Evolutionary conservation across 2,329 filamentous ascomycete species (phyloP).

Genomic region (Xylariaceae sp.): DNA sequence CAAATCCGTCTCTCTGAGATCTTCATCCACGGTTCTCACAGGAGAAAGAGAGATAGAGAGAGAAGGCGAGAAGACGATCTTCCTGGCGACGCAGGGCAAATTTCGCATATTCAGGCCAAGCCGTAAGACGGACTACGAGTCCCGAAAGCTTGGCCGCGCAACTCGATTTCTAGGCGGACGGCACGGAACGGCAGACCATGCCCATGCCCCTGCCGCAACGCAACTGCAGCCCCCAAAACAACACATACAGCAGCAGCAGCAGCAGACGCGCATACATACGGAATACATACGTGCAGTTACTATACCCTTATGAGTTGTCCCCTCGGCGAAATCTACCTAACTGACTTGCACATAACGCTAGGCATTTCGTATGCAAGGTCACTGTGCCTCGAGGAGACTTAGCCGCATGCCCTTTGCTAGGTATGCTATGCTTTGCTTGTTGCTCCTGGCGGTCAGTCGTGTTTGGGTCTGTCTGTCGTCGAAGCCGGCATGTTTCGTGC

Average conservation of each 20-base stretch:
- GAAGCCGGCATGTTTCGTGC: not conserved
- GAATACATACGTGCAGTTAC: not conserved
- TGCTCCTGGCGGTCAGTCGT: not conserved
- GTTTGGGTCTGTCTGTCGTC: not conserved
- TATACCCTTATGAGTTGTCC: too few relatives aligned
- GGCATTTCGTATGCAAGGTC: not conserved
- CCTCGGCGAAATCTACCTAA: not conserved
- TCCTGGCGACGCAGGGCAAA: conserved; percentile 3
- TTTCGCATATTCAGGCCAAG: conserved; percentile 13
- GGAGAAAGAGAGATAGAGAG: too few relatives aligned
- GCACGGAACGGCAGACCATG: conserved; percentile 15
- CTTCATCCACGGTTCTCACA: too few relatives aligned
- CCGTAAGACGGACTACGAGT: conserved; percentile 18
- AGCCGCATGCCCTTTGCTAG: not conserved
- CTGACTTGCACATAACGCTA: not conserved
- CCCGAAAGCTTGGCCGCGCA: conserved; percentile 20
- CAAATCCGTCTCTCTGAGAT: conserved; percentile 1
- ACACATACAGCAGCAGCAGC: too few relatives aligned
- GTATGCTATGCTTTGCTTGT: not conserved
- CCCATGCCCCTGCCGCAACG: conserved; percentile 8
- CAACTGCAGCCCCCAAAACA: conserved; percentile 17
- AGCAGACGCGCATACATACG: not conserved
- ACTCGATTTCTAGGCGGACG: conserved; percentile 1
- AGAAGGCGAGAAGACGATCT: not conserved
- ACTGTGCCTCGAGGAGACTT: conserved; percentile 5